Percentiles rank a stretch among this genome's conserved stretches.
phyloP scores from a whole-genome alignment of 2,329 filamentous ascomycete genomes.

The Tympanopsis confertula region DNA sequence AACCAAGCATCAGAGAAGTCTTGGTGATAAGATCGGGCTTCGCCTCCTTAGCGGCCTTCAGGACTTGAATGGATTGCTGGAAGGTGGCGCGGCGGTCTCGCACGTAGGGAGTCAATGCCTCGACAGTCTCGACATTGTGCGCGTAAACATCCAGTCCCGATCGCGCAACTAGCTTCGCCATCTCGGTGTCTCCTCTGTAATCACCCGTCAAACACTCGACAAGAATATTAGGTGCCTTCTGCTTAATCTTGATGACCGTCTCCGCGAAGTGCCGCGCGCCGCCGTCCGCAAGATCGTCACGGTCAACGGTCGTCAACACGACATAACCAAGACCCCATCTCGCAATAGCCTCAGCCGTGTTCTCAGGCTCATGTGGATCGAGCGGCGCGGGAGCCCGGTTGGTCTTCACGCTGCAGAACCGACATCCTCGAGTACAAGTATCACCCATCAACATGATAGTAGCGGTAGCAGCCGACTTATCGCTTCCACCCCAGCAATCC shows the following conservation, averaged over 20 bases:
- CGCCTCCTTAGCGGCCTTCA: conserved; percentile 71
- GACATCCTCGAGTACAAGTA: conserved; percentile 89
- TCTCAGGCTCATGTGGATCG: conserved; percentile 91
- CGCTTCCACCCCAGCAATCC: conserved; percentile 89
- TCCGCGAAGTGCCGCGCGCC: conserved; percentile 85
- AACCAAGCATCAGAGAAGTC: conserved; percentile 90
- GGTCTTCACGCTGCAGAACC: conserved; percentile 96
- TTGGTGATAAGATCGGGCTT: conserved; percentile 76
- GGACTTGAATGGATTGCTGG: conserved; percentile 68
- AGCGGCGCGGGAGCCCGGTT: conserved; percentile 63
- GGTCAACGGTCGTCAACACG: conserved; percentile 84
- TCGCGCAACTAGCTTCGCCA: conserved; percentile 72
- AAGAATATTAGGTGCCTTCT: conserved; percentile 63
- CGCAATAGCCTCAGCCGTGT: conserved; percentile 84
- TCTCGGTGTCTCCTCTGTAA: conserved; percentile 72
- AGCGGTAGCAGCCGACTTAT: conserved; percentile 82
- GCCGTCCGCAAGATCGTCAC: conserved; percentile 82
- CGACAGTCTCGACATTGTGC: conserved; percentile 93
- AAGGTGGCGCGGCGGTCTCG: conserved; percentile 84
- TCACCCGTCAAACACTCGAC: conserved; percentile 83
- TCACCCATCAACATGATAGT: conserved; percentile 99
- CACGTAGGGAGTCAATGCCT: conserved; percentile 79
- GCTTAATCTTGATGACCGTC: conserved; percentile 88
- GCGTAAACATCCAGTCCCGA: conserved; percentile 93
- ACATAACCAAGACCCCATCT: conserved; percentile 95